These are phyloP conservation scores for Lathyrus oleraceus DNA, from an alignment of 306 rosid species.

Conservation along the genomic window DNA sequence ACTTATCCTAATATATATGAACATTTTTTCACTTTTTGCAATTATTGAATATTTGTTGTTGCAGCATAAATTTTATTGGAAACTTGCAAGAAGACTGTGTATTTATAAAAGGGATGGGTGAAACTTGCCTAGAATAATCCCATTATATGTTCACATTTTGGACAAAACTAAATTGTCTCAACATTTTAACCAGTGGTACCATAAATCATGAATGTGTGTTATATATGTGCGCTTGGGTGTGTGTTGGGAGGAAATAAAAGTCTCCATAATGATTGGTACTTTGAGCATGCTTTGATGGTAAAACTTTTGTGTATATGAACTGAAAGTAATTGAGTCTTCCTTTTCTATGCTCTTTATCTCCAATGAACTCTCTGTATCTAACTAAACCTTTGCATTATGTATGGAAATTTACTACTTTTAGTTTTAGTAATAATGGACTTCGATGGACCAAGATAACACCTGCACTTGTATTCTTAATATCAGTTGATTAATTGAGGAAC, in stretches of 20 bases:
- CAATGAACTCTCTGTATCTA: neutral
- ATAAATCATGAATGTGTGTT: neutral
- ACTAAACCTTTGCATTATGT: constrained; percentile 21
- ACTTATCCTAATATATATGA: constrained; percentile 26
- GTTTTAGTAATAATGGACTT: constrained; percentile 13
- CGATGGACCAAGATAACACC: constrained; percentile 16
- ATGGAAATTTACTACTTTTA: constrained; percentile 10
- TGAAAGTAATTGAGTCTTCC: constrained; percentile 4
- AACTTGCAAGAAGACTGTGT: neutral
- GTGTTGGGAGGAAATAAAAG: neutral
- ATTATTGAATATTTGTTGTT: constrained; percentile 6
- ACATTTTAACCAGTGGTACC: neutral
- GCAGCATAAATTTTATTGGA: neutral
- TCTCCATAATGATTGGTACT: constrained; percentile 1
- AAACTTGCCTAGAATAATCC: constrained; percentile 17
- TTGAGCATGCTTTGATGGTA: constrained; percentile 25
- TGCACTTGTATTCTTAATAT: neutral
- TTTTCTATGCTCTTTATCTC: neutral
- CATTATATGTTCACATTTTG: constrained; percentile 4
- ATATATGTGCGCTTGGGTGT: neutral
- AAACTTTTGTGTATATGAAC: constrained; percentile 21
- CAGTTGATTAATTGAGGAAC: constrained; percentile 2
- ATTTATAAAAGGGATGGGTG: neutral
- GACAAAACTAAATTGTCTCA: neutral
- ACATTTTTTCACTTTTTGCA: constrained; percentile 21